Base-by-base conservation (phyloP, 106 monocot genomes). In the Dendrobium catenatum region DNA sequence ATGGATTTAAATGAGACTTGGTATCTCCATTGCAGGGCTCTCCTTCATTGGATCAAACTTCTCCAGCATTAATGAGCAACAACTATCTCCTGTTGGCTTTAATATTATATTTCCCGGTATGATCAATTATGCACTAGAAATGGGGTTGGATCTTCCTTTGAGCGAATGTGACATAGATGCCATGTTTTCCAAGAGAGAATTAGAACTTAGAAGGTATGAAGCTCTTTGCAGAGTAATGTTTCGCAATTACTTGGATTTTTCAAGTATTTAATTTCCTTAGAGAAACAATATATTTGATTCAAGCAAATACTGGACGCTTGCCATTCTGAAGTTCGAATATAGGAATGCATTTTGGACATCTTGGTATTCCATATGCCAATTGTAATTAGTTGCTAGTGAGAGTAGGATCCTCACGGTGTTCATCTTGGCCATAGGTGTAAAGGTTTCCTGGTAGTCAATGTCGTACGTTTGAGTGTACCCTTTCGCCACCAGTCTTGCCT, bases 101-200 rank as follows among this genome's bases (percentile, higher is more conserved):
- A 80, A 81, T 84, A 88, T 98, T 64, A 98, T 91, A 85, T 95
- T 95, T 83, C 88, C 93, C 82, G 79, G 88, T 29, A 89, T 95
- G 93, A 80, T 95, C 54, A 79, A 41, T 59, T 77, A 82, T 84
- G 94, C 95, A 47, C 83, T 73, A 7, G 84, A 86, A 5, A 82
- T 93, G 93, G 91, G 81, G 24, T 85, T 95, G 84, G 75, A 91
- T 68, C 80, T 98, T 83, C 88, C 92, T 72, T 18, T 91, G 0
- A 58, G 79, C 20, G 76, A 93, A 77, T 72, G 10, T 26, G 86
- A 84, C 27, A 55, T 91, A 8, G 80, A 88, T 70, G 46, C 73
- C 42, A 79, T 93, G 80, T 54, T 89, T 78, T 75, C 9, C 48
- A 79, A 73, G 27, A 79, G 95, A 79, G 88, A 93, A 19, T 27